Base-by-base conservation (phyloP, 768 basidiomycete species). In the Boletus barrowsii region DNA sequence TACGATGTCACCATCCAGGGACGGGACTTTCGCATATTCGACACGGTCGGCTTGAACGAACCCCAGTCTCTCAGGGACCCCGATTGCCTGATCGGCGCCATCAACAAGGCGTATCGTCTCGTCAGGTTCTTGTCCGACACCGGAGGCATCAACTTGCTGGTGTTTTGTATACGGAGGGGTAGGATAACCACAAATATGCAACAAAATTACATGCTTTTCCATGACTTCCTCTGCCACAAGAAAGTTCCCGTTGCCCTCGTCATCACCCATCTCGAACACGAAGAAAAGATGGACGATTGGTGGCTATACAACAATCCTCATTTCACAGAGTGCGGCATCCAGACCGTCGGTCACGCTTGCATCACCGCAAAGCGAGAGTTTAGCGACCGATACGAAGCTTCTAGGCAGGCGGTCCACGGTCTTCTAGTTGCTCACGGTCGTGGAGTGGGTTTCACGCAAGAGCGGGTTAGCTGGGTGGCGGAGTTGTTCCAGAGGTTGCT, bases 121-220 rank as follows among this genome's bases (percentile, higher is more conserved):
- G 57, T 79, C 45, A 58, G 59, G 42, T 59, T 36, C 24, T 58
- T 78, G 37, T 55, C 62, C 15, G 57, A 59, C 5, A 60, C 63
- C 6, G 72, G 65, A 7, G 78, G 78, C 9, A 61, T 79, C 32
- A 70, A 64, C 62, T 66, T 79, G 40, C 65, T 79, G 22, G 59
- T 78, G 13, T 78, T 71, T 52, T 71, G 71, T 44, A 65, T 77
- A 58, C 71, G 68, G 15, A 69, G 47, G 41, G 66, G 68, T 26
- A 63, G 71, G 58, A 65, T 71, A 53, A 73, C 62, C 10, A 42
- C 40, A 8, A 65, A 56, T 29, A 65, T 57, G 57, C 58, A 60
- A 45, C 63, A 62, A 6, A 71, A 72, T 47, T 75, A 73, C 51
- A 42, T 37, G 13, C 57, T 71, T 29, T 73, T 75, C 58, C 47